phyloP scores from a whole-genome alignment of 179 eudicot species.

The Camellia oleifera region DNA sequence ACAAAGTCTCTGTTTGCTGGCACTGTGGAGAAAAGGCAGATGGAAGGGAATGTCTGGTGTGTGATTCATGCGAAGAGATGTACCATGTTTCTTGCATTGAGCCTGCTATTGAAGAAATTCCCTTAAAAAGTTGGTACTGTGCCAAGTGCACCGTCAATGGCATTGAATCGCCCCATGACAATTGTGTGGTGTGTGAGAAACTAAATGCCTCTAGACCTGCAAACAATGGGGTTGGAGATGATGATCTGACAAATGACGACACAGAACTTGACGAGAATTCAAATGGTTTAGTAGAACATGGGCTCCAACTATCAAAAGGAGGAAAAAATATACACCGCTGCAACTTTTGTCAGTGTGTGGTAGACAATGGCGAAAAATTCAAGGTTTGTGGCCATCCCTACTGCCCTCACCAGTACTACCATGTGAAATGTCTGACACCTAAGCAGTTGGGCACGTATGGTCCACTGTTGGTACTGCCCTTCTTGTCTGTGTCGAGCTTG shows the following conservation, averaged over 20 bases:
- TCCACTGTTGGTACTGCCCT: constrained; percentile 92
- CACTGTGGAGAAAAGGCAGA: constrained; percentile 66
- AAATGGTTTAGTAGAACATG: constrained; percentile 37
- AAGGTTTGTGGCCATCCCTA: constrained; percentile 68
- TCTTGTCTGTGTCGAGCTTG: constrained; percentile 90
- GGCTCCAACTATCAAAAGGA: constrained; percentile 36
- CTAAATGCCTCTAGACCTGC: constrained; percentile 38
- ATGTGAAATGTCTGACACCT: constrained; percentile 63
- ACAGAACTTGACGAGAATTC: constrained; percentile 48
- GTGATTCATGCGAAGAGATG: constrained; percentile 87
- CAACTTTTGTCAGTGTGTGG: constrained; percentile 44
- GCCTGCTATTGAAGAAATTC: constrained; percentile 75
- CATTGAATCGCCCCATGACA: constrained; percentile 60
- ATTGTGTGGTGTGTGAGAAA: constrained; percentile 77
- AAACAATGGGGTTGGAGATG: constrained; percentile 21
- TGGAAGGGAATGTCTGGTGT: constrained; percentile 70
- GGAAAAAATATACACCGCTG: constrained; percentile 34
- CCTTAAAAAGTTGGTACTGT: constrained; percentile 81
- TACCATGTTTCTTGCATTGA: constrained; percentile 84
- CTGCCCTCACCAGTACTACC: constrained; percentile 73
- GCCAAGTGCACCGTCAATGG: constrained; percentile 57
- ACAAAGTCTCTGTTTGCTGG: constrained; percentile 47
- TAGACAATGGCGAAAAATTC: constrained; percentile 43
- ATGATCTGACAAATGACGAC: constrained; percentile 30
- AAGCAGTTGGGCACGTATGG: constrained; percentile 63